Base-by-base conservation (phyloP, 805 yeast species). In the Ascoidea asiatica region DNA sequence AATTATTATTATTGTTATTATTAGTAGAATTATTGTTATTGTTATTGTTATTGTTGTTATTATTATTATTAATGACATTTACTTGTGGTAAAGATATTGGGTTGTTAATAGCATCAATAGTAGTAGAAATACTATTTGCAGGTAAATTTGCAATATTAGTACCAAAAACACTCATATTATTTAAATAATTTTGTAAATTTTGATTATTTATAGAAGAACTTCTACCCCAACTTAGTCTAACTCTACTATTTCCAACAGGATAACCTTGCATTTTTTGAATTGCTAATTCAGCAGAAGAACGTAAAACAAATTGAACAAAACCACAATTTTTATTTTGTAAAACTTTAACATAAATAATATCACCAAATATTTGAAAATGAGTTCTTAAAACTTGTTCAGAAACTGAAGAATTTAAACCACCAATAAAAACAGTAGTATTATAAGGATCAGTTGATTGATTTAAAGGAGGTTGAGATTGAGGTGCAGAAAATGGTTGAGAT, bases 181-280 rank as follows among this genome's bases (percentile, higher is more conserved):
- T 50, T 33, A 43, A 43, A 33, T 49, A 49, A 21, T 49, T 49
- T 45, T 49, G 52, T 40, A 47, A 50, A 35, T 49, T 49, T 40
- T 49, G 52, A 21, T 41, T 47, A 37, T 49, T 49, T 39, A 56
- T 59, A 38, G 49, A 50, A 1, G 56, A 54, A 38, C 83, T 75
- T 52, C 87, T 72, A 23, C 96, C 96, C 96, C 96, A 88, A 43
- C 90, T 80, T 46, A 88, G 70, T 53, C 95, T 70, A 42, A 88
- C 79, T 49, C 90, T 72, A 46, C 85, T 80, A 46, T 85, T 88
- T 43, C 89, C 90, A 53, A 88, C 80, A 36, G 87, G 86, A 57
- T 78, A 85, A 7, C 95, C 95, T 62, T 88, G 95, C 94, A 88
- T 82, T 50, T 80, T 82, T 35, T 75, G 69, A 49, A 88, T 83